phyloP scores from a whole-genome alignment of 106 monocot genomes.

The Phalaenopsis aphrodite region DNA sequence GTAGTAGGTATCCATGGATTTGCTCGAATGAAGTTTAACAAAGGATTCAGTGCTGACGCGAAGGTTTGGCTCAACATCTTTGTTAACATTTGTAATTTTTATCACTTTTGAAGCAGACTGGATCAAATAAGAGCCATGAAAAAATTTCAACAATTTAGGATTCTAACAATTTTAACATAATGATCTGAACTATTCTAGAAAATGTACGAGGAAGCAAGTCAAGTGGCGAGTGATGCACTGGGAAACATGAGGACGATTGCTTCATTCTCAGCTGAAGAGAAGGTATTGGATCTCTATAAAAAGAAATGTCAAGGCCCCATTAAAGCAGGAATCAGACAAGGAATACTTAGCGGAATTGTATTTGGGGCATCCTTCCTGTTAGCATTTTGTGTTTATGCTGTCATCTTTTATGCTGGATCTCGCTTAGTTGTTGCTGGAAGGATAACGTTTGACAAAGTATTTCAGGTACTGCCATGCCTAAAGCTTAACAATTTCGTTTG shows the following conservation, averaged over 20 bases:
- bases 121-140: too few relatives aligned
- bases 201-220: conserved; percentile 69
- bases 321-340: conserved; percentile 36
- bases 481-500: background rate
- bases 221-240: conserved; percentile 61
- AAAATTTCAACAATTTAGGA: too few relatives aligned
- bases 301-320: conserved; percentile 54
- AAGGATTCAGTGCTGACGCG: conserved; percentile 49
- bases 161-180: too few relatives aligned
- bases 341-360: conserved; percentile 42
- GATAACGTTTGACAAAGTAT: conserved; percentile 50
- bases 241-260: conserved; percentile 58
- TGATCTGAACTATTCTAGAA: conserved; percentile 19
- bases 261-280: conserved; percentile 60
- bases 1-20: conserved; percentile 45
- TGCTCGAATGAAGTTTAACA: conserved; percentile 36
- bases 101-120: background rate
- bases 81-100: background rate
- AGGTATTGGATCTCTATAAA: conserved; percentile 51
- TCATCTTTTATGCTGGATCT: conserved; percentile 54
- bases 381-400: conserved; percentile 42
- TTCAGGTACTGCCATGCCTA: conserved; percentile 29
- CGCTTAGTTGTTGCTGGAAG: conserved; percentile 39
- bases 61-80: conserved; percentile 28
- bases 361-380: conserved; percentile 49